These are phyloP conservation scores for Ophiostoma sp. DNA, from an alignment of 2,329 filamentous ascomycete species.

Conservation along the genomic window DNA sequence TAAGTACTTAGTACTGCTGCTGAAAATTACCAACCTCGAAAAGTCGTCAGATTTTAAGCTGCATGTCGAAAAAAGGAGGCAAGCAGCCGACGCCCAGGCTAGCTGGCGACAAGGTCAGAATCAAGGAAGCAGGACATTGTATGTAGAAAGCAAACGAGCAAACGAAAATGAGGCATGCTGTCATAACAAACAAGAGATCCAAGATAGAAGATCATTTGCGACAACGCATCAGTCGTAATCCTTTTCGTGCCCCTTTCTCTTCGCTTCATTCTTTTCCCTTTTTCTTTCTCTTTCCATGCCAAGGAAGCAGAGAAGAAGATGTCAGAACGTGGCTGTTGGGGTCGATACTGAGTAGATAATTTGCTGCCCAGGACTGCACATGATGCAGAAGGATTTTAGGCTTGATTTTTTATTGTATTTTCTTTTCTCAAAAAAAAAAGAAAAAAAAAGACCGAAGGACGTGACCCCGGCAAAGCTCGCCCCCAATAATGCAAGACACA, in stretches of 20 bases:
- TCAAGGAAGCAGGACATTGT: neutral
- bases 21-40: neutral
- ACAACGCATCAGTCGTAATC: neutral
- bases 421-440: neutral
- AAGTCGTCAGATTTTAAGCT: slow-evolving; percentile 2
- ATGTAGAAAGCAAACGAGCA: neutral
- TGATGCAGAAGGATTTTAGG: neutral
- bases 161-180: neutral
- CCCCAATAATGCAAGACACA: neutral
- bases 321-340: neutral
- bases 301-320: neutral
- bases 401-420: neutral
- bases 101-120: neutral
- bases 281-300: neutral
- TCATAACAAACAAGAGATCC: neutral
- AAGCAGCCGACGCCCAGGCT: neutral
- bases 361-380: neutral
- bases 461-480: neutral
- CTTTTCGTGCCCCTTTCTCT: neutral
- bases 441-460: neutral
- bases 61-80: neutral
- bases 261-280: neutral
- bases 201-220: neutral
- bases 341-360: neutral
- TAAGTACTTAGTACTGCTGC: neutral